Conservation (phyloP, 2,329 filamentous ascomycete genomes). For the Elsinoe perseae region DNA sequence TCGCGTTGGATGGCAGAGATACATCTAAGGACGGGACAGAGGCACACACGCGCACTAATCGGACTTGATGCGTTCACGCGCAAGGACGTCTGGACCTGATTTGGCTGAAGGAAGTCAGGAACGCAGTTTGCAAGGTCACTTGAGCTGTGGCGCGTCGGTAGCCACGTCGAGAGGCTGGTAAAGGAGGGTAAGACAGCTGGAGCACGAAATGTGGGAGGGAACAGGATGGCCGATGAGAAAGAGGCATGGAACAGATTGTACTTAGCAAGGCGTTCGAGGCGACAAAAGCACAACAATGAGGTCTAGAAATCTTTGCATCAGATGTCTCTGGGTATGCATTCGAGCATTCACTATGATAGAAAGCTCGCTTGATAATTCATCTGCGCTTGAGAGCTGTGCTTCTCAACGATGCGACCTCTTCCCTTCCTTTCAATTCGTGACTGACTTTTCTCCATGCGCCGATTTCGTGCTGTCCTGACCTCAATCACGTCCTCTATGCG, state of each 20-base stretch:
- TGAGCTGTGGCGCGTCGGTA: no score
- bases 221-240: neutral
- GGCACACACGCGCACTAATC: no score
- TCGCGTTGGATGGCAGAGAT: no score
- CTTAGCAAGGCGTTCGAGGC: conserved; percentile 1
- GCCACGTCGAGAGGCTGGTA: no score
- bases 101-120: no score
- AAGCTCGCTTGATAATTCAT: neutral
- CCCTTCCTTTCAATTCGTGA: neutral
- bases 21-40: no score
- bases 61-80: no score
- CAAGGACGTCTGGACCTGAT: no score
- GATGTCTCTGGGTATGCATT: conserved; percentile 14
- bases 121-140: no score
- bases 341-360: neutral
- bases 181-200: no score
- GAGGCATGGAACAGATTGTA: neutral
- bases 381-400: neutral
- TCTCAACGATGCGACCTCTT: neutral
- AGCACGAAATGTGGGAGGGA: neutral
- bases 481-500: conserved; percentile 53
- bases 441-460: conserved; percentile 2
- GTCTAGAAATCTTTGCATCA: neutral
- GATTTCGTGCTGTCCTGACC: neutral
- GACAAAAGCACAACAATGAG: neutral